Base-by-base conservation (phyloP, 1,284 basidiomycete genomes). In the Ceratobasidium sp. region DNA sequence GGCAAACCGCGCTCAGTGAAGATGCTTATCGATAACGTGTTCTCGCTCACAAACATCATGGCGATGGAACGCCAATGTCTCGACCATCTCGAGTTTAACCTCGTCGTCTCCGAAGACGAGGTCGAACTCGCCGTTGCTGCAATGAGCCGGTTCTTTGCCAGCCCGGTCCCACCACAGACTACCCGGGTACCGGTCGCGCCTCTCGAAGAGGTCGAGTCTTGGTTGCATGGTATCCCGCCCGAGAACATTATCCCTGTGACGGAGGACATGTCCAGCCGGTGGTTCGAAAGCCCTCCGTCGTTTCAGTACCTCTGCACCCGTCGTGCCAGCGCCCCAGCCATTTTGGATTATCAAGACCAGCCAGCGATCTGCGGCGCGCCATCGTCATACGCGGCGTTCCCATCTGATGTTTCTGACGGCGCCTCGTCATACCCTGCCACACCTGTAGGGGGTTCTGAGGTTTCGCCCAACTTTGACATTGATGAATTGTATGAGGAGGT, bases 21-120 rank as follows among this genome's bases (percentile, higher is more conserved):
- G 1, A 56, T 74, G 71, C 59, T 74, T 56, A 74, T 74, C 71
- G 31, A 74, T 48, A 74, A 64, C 71, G 71, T 74, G 71, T 74
- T 74, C 49, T 74, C 71, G 7, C 71, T 74, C 37, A 63, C 71
- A 13, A 74, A 74, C 61, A 74, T 74, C 71, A 74, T 74, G 71
- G 71, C 71, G 13, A 74, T 74, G 71, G 71, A 74, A 46, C 71
- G 71, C 37, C 71, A 74, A 41, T 74, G 71, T 64, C 71, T 74
- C 39, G 71, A 74, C 49, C 71, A 74, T 64, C 71, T 74, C 51
- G 61, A 64, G 59, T 74, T 74, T 63, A 49, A 74, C 61, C 48
- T 74, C 7, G 71, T 74, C 39, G 71, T 74, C 13, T 74, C 71
- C 7, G 71, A 74, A 29, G 71, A 74, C 19, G 71, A 74, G 51